Conservation (phyloP, 768 basidiomycete species). For the Termitomyces sp. region DNA sequence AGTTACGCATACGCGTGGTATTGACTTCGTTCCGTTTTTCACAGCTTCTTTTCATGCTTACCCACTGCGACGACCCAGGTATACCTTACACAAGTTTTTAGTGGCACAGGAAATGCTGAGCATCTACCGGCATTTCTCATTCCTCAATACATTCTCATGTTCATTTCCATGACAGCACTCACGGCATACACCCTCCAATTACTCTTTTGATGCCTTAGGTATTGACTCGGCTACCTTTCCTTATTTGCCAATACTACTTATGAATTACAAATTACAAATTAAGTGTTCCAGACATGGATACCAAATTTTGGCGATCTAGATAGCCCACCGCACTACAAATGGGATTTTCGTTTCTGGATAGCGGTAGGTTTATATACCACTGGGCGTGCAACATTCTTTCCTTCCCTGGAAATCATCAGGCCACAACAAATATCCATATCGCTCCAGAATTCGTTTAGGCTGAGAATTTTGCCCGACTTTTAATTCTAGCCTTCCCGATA, state of each 20-base stretch:
- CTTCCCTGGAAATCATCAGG: too few species aligned
- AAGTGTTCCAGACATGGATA: background rate
- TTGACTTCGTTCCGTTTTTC: background rate
- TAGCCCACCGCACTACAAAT: too few species aligned
- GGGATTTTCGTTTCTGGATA: background rate
- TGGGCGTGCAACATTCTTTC: too few species aligned
- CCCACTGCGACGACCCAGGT: slow-evolving; percentile 62
- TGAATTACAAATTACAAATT: too few species aligned
- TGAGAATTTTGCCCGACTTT: too few species aligned
- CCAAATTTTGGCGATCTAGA: too few species aligned
- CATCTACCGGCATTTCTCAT: slow-evolving; percentile 59
- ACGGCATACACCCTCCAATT: slow-evolving; percentile 39
- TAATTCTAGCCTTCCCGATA: too few species aligned
- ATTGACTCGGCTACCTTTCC: background rate
- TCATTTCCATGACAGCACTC: slow-evolving; percentile 42
- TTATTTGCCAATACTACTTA: too few species aligned
- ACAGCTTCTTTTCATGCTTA: slow-evolving; percentile 53
- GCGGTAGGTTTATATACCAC: background rate
- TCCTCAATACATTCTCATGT: slow-evolving; percentile 52
- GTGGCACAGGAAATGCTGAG: slow-evolving; percentile 58
- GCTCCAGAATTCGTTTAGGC: too few species aligned
- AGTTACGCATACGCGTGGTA: background rate
- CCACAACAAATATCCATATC: too few species aligned
- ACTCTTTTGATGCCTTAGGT: slow-evolving; percentile 26
- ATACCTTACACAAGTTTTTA: slow-evolving; percentile 59